These are phyloP conservation scores for Cystofilobasidium capitatum DNA, from an alignment of 768 basidiomycete genomes.

Conservation along the genomic window DNA sequence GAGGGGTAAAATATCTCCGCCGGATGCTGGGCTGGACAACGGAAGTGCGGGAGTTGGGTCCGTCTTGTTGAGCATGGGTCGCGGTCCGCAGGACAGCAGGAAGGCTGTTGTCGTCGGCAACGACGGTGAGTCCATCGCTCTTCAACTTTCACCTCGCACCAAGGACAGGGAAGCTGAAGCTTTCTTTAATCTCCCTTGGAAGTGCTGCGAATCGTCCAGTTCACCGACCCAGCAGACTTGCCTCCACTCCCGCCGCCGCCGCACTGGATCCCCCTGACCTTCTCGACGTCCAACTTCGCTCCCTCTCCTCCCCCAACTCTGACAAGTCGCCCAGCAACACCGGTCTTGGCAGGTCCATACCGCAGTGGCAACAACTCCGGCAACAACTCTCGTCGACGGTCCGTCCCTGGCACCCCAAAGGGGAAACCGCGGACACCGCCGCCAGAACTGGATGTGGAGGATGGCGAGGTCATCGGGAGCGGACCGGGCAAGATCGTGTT, in stretches of 20 bases:
- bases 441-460: background rate
- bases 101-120: slow-evolving; percentile 24
- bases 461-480: background rate
- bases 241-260: slow-evolving; percentile 7
- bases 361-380: background rate
- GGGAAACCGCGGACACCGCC: background rate
- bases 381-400: background rate
- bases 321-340: background rate
- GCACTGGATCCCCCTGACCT: slow-evolving; percentile 11
- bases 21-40: background rate
- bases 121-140: slow-evolving; percentile 10
- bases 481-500: slow-evolving; percentile 15
- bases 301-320: background rate
- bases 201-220: slow-evolving; percentile 20
- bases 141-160: background rate
- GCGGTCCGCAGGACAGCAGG: slow-evolving; percentile 19
- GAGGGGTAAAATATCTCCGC: background rate
- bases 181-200: background rate
- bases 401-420: background rate
- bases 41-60: slow-evolving; percentile 1
- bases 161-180: background rate
- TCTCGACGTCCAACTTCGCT: slow-evolving; percentile 15
- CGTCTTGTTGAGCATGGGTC: slow-evolving; percentile 8
- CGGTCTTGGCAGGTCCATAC: background rate
- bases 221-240: slow-evolving; percentile 1